Base-by-base conservation (phyloP, 2,329 filamentous ascomycete species). In the Arthroderma sp. region DNA sequence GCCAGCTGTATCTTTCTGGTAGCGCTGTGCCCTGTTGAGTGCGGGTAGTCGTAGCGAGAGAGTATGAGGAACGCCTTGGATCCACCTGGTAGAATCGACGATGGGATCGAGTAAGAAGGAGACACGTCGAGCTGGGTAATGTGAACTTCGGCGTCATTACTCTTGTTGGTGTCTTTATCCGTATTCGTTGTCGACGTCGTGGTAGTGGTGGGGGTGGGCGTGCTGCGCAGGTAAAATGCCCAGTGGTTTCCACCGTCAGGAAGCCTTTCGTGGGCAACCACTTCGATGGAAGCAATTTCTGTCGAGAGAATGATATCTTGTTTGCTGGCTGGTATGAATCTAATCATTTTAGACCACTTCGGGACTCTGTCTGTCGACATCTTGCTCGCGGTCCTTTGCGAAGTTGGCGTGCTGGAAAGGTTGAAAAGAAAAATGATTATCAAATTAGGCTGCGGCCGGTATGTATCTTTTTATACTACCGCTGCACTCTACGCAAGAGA, bases 221-320 rank as follows among this genome's bases (percentile, higher is more conserved):
- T 36, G 34, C 36, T 48, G 36, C 36, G 43, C n/a, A 49, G 41
- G 34, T 44, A 42, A 32, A 48, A 47, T 38, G 38, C 32, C 44
- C 44, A 46, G 27, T 42, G 44, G 34, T 46, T 46, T 11, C 44
- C 44, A 33, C 44, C 38, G 28, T 34, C 11, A 15, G 44, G 44
- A 7, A 46, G 38, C 22, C 29, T 40, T 38, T 46, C 44, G 29
- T 42, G 44, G 30, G 44, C 38, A 9, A 46, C 44, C 38, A 42
- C 32, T 9, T 41, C 38, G 32, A 46, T 46, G 3, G 44, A 46
- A 33, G 44, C 29, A 22, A 46, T 46, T 42, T 22, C 27, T 11
- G 36, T 33, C 4, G 43, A 31, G 30, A 40, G 38, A 22, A 45
- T 29, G 11, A 31, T 40, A 38, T 37, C 5, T 41, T 45, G 28